Base-by-base conservation (phyloP, 2,329 filamentous ascomycete species). In the Colletotrichum filicis region DNA sequence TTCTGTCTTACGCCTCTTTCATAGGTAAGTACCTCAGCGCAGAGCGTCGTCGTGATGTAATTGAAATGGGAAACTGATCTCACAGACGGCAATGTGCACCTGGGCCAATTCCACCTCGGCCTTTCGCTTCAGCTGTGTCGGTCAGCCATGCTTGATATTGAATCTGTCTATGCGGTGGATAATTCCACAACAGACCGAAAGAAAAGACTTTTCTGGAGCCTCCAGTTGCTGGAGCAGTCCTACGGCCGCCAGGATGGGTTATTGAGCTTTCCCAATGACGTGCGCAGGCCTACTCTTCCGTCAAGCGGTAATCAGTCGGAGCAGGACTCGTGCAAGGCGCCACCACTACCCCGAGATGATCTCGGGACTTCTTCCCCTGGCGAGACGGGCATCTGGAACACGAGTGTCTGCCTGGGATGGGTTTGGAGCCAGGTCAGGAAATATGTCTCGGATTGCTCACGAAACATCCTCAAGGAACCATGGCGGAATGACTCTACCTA, bases 401-500 rank as follows among this genome's bases (percentile, higher is more conserved):
- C 86, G 11, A 83, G 84, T 5, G 80, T 86, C 1, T 84, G 87
- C 65, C 82, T 88, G 1, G 85, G 85, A 1, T 87, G 86, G 86
- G 83, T 88, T 4, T 88, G 87, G 87, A 87, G 85, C 66, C 81
- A 83, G 52, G 83, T 85, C 1, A 73, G 83, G 59, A 80, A 82
- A 28, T 88, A 88, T 65, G 84, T 88, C 0, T 85, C 83, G 1
- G 83, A 88, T 73, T 88, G 86, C 68, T 80, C 86, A 0, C 82
- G 81, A 37, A 86, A 86, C 62, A 83, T 83, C 14, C 78, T 87
- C 42, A 85, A 83, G 61, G 87, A 88, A 69, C 87, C 87, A 0
- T 88, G 87, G 87, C 79, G 86, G 16, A 83, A 86, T 74, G 86
- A 88, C 76, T 88, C 87, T 0, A 85, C 84, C 80, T 88, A 88